These are phyloP conservation scores for Glycine soja DNA, from an alignment of 306 rosid species.

Conservation along the genomic window DNA sequence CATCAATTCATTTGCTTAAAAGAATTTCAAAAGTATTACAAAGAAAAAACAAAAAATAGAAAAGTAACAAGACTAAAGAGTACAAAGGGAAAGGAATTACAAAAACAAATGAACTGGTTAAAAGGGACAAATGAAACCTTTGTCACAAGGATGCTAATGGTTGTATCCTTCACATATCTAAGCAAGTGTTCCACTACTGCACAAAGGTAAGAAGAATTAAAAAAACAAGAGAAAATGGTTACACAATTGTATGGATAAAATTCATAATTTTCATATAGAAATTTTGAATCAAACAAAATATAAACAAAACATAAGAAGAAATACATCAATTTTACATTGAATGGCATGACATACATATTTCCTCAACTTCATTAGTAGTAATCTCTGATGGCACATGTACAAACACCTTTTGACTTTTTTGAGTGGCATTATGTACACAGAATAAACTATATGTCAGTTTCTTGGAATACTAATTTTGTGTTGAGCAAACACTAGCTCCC, in stretches of 20 bases:
- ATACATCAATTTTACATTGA: slow-evolving; percentile 37
- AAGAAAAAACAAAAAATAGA: not conserved
- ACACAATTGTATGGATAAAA: slow-evolving; percentile 12
- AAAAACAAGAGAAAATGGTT: slow-evolving; percentile 4
- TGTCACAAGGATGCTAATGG: slow-evolving; percentile 88
- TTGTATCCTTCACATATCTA: slow-evolving; percentile 63
- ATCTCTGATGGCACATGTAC: slow-evolving; percentile 89
- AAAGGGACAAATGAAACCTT: slow-evolving; percentile 56
- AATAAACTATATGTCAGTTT: slow-evolving; percentile 44
- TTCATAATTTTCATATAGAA: not conserved
- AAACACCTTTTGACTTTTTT: slow-evolving; percentile 89
- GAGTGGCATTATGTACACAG: slow-evolving; percentile 80
- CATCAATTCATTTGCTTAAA: slow-evolving; percentile 28
- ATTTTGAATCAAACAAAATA: not conserved
- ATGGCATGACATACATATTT: slow-evolving; percentile 66
- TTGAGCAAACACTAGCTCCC: slow-evolving; percentile 34
- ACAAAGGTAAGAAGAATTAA: slow-evolving; percentile 36
- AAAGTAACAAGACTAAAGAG: not conserved
- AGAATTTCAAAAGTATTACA: slow-evolving; percentile 10
- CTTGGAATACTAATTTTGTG: not conserved
- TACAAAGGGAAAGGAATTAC: slow-evolving; percentile 1
- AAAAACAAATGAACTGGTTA: not conserved
- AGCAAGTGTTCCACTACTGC: slow-evolving; percentile 92
- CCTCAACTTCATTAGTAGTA: slow-evolving; percentile 93
- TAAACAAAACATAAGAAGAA: not conserved